Percentiles rank a stretch among this genome's conserved stretches.
phyloP scores from a whole-genome alignment of 1,139 yeast species.

The Sugiyamaella grinbergsii region DNA sequence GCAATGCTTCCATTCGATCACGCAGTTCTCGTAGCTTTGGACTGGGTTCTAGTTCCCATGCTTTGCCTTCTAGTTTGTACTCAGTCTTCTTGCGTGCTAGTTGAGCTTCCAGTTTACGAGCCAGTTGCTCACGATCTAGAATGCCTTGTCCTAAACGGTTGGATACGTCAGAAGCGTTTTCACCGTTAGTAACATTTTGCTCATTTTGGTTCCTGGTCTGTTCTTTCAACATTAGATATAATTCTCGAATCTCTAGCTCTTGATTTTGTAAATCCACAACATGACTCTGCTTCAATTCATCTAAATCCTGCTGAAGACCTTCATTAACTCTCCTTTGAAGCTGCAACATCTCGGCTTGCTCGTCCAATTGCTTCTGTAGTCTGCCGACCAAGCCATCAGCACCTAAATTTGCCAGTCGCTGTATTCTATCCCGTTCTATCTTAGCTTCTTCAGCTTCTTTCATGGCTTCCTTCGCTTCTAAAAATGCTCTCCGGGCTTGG shows the following conservation, averaged over 20 bases:
- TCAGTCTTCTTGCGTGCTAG: slow-evolving; percentile 65
- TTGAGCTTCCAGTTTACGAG: slow-evolving; percentile 55
- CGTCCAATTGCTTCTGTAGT: slow-evolving; percentile 67
- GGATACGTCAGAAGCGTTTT: slow-evolving; percentile 39
- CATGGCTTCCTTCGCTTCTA: slow-evolving; percentile 68
- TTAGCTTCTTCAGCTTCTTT: slow-evolving; percentile 75
- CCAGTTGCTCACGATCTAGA: slow-evolving; percentile 45
- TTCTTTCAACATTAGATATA: slow-evolving; percentile 63
- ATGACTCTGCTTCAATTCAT: slow-evolving; percentile 67
- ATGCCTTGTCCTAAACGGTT: slow-evolving; percentile 33
- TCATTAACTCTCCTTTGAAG: slow-evolving; percentile 70
- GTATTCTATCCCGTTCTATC: slow-evolving; percentile 82
- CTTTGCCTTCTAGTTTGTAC: slow-evolving; percentile 54
- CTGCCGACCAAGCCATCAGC: slow-evolving; percentile 82
- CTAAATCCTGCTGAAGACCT: slow-evolving; percentile 64
- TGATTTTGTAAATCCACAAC: slow-evolving; percentile 79
- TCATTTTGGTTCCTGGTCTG: slow-evolving; percentile 38
- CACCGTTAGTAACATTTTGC: slow-evolving; percentile 30
- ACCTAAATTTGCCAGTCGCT: slow-evolving; percentile 73
- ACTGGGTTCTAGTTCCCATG: slow-evolving; percentile 71
- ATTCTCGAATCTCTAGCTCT: slow-evolving; percentile 85
- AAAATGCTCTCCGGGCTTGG: slow-evolving; percentile 75
- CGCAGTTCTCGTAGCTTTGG: slow-evolving; percentile 72
- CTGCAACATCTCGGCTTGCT: slow-evolving; percentile 67
- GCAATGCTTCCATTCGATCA: slow-evolving; percentile 83